Evolutionary conservation across 305 asterid species (phyloP).

Genomic region (Solanum hybrid): DNA sequence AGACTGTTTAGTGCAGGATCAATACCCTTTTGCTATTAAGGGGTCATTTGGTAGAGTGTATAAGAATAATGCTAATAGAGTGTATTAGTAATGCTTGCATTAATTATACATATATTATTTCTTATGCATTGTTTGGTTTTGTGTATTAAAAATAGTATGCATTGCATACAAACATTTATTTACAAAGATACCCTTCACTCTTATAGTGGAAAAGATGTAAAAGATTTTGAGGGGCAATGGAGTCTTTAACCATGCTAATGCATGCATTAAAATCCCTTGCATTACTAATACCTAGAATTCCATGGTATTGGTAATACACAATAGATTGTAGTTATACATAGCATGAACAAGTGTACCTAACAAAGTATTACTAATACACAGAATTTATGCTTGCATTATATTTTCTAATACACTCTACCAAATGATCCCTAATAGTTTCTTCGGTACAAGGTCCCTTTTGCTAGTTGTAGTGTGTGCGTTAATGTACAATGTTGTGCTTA

Average conservation of each 20-base stretch:
- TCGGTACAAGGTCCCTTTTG: not conserved
- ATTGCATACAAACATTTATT: not conserved
- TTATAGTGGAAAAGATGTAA: not conserved
- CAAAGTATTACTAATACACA: not conserved
- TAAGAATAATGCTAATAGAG: not conserved
- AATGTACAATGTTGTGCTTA: not conserved
- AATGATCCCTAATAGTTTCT: not conserved
- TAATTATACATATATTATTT: not conserved
- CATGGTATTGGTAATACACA: not conserved
- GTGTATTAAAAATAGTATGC: not conserved
- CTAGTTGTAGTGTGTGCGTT: not conserved
- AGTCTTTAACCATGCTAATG: not conserved
- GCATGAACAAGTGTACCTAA: not conserved
- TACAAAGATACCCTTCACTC: not conserved
- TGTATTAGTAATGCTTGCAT: not conserved
- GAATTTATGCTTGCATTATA: not conserved
- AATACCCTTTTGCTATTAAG: not conserved
- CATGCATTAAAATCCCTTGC: not conserved
- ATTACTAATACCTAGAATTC: not conserved
- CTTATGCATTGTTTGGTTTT: not conserved
- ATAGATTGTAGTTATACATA: not conserved
- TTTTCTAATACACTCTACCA: not conserved
- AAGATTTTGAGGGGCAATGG: not conserved
- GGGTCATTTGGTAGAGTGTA: not conserved
- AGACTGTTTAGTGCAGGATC: not conserved